Evolutionary conservation across 352 stramenopile species (phyloP), one percentile per base, ranked within the genome.

Genomic region (Blastocystis sp.): DNA sequence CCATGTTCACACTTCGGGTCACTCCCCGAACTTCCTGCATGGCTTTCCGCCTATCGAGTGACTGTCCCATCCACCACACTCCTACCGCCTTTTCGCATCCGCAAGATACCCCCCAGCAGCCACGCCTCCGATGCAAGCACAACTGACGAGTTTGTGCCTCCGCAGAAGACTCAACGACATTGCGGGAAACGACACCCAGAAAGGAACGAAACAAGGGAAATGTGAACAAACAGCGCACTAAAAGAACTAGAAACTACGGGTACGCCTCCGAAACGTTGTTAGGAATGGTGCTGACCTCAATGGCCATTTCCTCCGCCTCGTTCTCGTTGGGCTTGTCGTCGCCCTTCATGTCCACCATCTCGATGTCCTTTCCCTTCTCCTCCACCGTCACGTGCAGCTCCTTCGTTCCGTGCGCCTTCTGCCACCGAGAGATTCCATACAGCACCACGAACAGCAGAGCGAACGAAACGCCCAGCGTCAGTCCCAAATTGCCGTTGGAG

Each of bases 1-100:
- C 60, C 34, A 84, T 69, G 52, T 84, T 59, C 23, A 84, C 61
- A 7, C 48, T 84, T 69, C 74, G n/a, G 9, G 74, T 84, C 14
- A 67, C 21, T 67, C 74, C 74, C 14, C 34, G 19, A 19, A 56
- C 41, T 17, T 84, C 52, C 48, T 84, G n/a, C 23, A 40, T 48
- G 1, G 38, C 74, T 38, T 70, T 84, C 41, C n/a, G 14, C 61
- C 74, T 84, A 84, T 10, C 17, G 2, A 69, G 45, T 4, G 38
- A 23, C 19, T 59, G 43, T 11, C 1, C 21, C 23, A 34, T 56
- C 17, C 4, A 28, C 7, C 9, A 60, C 2, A 17, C 21, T 34
- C 19, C 53, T 59, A 84, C 74, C 74, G 17, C n/a, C 74, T 56
- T n/a, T 28, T 66, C 2, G 23, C n/a, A 70, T 84, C 56, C 21